Evolutionary conservation across 768 basidiomycete genomes (phyloP), one percentile per base, ranked within the genome.

Genomic region (Suillus americanus): DNA sequence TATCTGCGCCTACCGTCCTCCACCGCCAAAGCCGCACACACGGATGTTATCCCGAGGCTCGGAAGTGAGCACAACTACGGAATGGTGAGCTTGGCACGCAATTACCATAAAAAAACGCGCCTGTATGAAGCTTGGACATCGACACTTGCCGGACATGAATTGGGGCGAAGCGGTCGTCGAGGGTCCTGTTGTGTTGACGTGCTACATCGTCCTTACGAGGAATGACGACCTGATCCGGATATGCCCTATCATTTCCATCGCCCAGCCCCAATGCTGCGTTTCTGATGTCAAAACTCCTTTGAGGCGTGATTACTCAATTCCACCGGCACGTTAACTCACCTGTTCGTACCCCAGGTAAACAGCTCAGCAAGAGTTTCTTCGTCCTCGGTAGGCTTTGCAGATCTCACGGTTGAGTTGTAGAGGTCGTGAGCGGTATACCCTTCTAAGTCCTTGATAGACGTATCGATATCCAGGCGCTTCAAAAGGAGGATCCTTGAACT

Each of bases 51-150:
- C 85, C 43, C 83, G 79, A 69, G 64, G 65, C 74, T 97, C 94
- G 18, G 87, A 82, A 0, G 95, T 97, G 9, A 97, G 80, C 6
- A 92, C 78, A 9, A 77, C 84, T 80, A 64, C 23, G 66, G 23
- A 28, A 16, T 33, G 57, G 50, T 63, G 35, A 57, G 20, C 8
- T 50, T 50, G 64, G 10, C 9, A 54, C 2, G 7, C 35, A 37
- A 18, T 37, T 3, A 38, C 13, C 20, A 7, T 16, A n/a, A 18
- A 40, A 41, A 68, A 79, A 57, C 37, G 65, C 64, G 86, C 88
- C 90, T n/a, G 95, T 96, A 69, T 98, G 96, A 25, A 99, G 79
- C 70, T 86, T 92, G 23, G 92, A 89, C 95, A 98, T 96, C 62
- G 80, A 81, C 25, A 95, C 80, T 56, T 89, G 83, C 28, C 81